Evolutionary conservation across 1,284 basidiomycete genomes (phyloP).

Genomic region (Cutaneotrichosporon cavernicola): DNA sequence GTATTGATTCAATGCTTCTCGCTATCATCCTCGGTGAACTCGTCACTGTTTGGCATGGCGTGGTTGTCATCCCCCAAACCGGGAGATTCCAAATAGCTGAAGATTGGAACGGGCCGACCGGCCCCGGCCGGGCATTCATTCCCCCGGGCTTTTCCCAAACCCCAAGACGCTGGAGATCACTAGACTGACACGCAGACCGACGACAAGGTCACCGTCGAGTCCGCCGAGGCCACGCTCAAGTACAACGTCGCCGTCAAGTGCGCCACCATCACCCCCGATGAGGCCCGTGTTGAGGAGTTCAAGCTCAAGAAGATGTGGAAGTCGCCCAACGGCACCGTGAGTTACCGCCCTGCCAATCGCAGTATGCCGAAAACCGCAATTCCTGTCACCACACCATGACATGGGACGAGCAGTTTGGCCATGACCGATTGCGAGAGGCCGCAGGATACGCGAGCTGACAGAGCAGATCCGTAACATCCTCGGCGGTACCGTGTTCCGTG

Average conservation of each 20-base stretch:
- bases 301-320: slow-evolving; percentile 98
- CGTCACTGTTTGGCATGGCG: not conserved
- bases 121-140: slow-evolving; percentile 14
- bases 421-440: not conserved
- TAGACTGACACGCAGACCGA: slow-evolving; percentile 64
- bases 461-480: slow-evolving; percentile 88
- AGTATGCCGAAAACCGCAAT: not conserved
- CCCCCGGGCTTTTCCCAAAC: slow-evolving; percentile 20
- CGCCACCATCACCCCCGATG: slow-evolving; percentile 98
- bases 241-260: slow-evolving; percentile 82
- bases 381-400: not conserved
- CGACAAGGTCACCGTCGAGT: slow-evolving; percentile 89
- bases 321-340: slow-evolving; percentile 87
- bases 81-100: slow-evolving; percentile 13
- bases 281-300: slow-evolving; percentile 69
- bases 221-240: slow-evolving; percentile 82
- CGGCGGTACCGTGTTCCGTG: slow-evolving; percentile 96
- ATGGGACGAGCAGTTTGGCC: not conserved
- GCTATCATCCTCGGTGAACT: not conserved
- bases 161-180: not conserved
- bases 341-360: slow-evolving; percentile 34
- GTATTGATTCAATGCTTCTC: slow-evolving; percentile 33
- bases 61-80: not conserved
- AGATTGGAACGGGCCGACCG: slow-evolving; percentile 10
- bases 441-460: not conserved